Base-by-base conservation (phyloP, 495 filamentous ascomycete genomes). In the Rostrohypoxylon terebratum region DNA sequence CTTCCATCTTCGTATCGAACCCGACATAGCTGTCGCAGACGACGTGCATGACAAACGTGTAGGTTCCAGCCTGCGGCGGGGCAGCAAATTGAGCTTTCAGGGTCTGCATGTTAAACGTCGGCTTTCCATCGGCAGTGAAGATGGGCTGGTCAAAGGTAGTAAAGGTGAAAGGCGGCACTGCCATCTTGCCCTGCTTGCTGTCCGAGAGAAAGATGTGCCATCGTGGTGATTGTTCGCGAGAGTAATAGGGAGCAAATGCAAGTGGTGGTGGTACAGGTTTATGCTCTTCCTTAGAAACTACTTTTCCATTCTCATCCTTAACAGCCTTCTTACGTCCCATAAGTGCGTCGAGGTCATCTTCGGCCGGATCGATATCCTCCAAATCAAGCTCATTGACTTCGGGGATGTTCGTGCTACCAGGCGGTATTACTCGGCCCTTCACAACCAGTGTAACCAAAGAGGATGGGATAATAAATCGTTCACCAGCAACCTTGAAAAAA, bases 31-130 rank as follows among this genome's bases (percentile, higher is more conserved):
- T 93, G 80, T 98, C 96, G 76, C 93, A 97, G 62, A 98, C 83
- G 66, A 96, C 83, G 78, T 97, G 90, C 92, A 98, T 91, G 33
- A 91, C 89, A 78, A 99, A 99, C 0, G 90, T 92, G 79, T 97
- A 98, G 75, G 93, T 90, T 47, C 94, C 96, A 11, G 92, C 87
- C 80, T 98, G 93, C 33, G 95, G 94, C 57, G 96, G 96, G 18
- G 96, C 94, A 75, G 95, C 93, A 83, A 99, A 99, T 81, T 98
- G 96, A 82, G 96, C 94, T 83, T 97, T 97, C 75, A 98, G 85
- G 11, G 96, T 98, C 80, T 97, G 93, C 82, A 99, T 89, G 69
- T 93, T 89, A 81, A 92, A 98, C 4, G 94, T 97, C 16, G 93
- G 93, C 71, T 90, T 90, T 60, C 91, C 92, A 65, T 85, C 84